Evolutionary conservation across 2,329 filamentous ascomycete species (phyloP), one percentile per base, ranked within the genome.

Genomic region (Colletotrichum melonis): DNA sequence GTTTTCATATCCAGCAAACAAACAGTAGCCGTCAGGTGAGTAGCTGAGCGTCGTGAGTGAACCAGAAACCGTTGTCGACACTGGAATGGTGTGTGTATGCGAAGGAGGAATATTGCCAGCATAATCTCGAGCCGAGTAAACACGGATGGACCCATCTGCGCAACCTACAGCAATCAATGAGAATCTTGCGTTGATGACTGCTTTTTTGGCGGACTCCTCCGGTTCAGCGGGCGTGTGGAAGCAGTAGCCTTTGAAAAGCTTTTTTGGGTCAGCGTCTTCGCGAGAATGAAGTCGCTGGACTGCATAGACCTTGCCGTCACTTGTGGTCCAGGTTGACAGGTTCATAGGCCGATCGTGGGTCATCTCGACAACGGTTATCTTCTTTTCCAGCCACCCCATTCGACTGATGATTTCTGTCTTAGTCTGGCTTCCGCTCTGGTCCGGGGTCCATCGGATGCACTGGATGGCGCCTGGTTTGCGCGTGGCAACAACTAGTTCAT

Each of bases 271-370:
- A 9, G 54, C 52, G 24, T 63, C 58, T 28, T 86, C 81, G 19
- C 76, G 79, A 11, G 79, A 75, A 4, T 85, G 81, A 54, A 90
- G 86, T 73, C 95, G 91, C 82, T 98, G 97, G 28, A 98, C 95
- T 22, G 96, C 95, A 82, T 97, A 98, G 1, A 92, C 95, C 80
- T 91, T 92, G 7, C 97, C 97, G 78, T 97, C 95, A 78, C 88
- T 93, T 5, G 95, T 97, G 69, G 98, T 90, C 97, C 97, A 99
- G 11, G 95, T 94, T 11, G 94, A 92, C 14, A 99, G 87, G 78
- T 97, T 98, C 95, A 99, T 99, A 0, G 97, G 96, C 73, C 96
- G 91, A 81, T 99, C 97, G 80, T 97, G 92, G 1, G 96, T 93
- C 93, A 99, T 97, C 78, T 97, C 94, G 22, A 88, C 86, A 66